Evolutionary conservation across 768 basidiomycete species (phyloP), one percentile per base, ranked within the genome.

Genomic region (Lentinula lateritia): DNA sequence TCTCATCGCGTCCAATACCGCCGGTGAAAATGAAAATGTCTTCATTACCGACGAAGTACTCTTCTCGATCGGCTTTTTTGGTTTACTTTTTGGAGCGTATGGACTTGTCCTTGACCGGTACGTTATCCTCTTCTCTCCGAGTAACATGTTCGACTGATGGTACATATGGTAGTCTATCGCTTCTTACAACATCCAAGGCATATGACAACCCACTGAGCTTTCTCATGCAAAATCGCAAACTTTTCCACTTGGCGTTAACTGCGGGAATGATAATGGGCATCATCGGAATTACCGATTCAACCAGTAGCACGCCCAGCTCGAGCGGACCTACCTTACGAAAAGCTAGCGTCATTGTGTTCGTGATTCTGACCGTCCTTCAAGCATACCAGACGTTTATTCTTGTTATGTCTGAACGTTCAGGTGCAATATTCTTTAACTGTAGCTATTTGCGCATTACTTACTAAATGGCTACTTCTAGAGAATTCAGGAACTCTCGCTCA

Each of bases 21-120:
- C 68, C 6, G 76, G 73, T 41, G 65, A 74, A 12, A 73, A 69
- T 36, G 60, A 76, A 2, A 58, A 54, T 10, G 60, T 78, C 13
- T 67, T 77, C n/a, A 77, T 78, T 3, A 72, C 72, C 0, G 75
- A 78, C 48, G 62, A 76, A 64, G 67, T 78, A 5, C 66, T 80
- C 12, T 75, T 76, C 32, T 71, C 75, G 0, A 72, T 77, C 28
- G 80, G 80, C 3, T 81, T 77, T 65, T 75, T 78, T 43, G 76
- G 74, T n/a, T 65, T 82, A 6, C 64, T 81, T 13, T 77, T 75
- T 53, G 75, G 77, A 1, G 71, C 76, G 0, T 80, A 78, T 56
- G 76, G 71, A 0, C 71, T 80, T 2, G 75, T 78, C 6, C 63
- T 78, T 15, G 78, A 80, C 59, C 68, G 77, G 80, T 80, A 60